Conservation (phyloP, 2,329 filamentous ascomycete species). For the Nemania diffusa region DNA sequence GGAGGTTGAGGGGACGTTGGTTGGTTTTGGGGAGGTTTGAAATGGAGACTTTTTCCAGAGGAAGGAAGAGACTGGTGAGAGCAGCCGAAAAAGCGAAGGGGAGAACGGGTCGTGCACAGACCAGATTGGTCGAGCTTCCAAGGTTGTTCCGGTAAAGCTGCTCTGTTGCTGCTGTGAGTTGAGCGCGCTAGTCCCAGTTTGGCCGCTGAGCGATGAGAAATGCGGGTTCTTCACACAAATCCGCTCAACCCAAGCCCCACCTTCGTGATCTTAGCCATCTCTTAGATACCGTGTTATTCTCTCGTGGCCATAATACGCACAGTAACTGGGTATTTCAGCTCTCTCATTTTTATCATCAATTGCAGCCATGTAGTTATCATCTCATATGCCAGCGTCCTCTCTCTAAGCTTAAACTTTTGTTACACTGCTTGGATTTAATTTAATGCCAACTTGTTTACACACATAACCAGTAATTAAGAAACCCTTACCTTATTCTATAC, state of each 20-base stretch:
- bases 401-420: background rate
- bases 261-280: conserved; percentile 1
- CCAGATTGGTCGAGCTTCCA: conserved; percentile 24
- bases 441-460: too few species aligned
- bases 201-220: conserved; percentile 1
- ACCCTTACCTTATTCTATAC: background rate
- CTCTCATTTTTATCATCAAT: background rate
- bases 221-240: conserved; percentile 27
- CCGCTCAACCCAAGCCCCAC: conserved; percentile 21
- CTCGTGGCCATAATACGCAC: conserved; percentile 1
- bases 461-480: background rate
- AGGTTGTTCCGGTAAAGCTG: conserved; percentile 9
- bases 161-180: background rate
- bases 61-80: conserved; percentile 39
- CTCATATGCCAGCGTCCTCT: background rate
- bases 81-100: conserved; percentile 39
- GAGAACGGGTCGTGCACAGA: conserved; percentile 37
- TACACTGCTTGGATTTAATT: too few species aligned
- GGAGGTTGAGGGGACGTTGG: conserved; percentile 63
- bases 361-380: background rate
- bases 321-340: background rate
- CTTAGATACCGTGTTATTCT: background rate
- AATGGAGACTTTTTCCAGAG: conserved; percentile 47
- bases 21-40: conserved; percentile 42
- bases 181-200: conserved; percentile 24